Conservation (phyloP, 805 yeast genomes). For the Starmerella floris region DNA sequence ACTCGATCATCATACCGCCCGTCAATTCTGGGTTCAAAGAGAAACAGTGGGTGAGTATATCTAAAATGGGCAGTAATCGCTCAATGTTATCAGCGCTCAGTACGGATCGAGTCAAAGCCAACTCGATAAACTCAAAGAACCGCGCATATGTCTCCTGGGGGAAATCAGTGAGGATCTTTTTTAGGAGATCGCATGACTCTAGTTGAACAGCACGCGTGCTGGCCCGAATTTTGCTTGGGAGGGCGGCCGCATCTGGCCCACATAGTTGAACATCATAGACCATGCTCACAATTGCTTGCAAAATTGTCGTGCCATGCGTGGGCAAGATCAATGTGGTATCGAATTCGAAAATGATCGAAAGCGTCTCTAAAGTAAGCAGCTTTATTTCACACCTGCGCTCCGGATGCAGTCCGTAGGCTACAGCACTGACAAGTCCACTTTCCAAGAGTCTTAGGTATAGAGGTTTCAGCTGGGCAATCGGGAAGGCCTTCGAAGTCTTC, state of each 20-base stretch:
- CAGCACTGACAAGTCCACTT: conserved; percentile 55
- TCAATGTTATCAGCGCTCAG: not conserved
- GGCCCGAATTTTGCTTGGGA: not conserved
- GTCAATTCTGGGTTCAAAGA: not conserved
- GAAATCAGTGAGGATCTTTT: conserved; percentile 1
- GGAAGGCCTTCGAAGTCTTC: conserved; percentile 55
- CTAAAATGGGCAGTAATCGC: not conserved
- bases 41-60: conserved; percentile 4
- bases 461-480: conserved; percentile 44
- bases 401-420: conserved; percentile 58
- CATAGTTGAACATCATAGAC: not conserved
- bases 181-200: conserved; percentile 7
- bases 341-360: conserved; percentile 5
- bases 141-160: not conserved
- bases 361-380: conserved; percentile 56
- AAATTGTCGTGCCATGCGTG: not conserved
- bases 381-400: conserved; percentile 33
- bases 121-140: not conserved
- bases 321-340: conserved; percentile 4
- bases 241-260: not conserved
- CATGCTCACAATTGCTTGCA: not conserved
- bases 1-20: not conserved
- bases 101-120: not conserved
- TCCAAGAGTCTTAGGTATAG: conserved; percentile 53
- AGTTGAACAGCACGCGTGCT: conserved; percentile 4